Base-by-base conservation (phyloP, 371 early-diverging fungal species). In the Lichtheimia ramosa region DNA sequence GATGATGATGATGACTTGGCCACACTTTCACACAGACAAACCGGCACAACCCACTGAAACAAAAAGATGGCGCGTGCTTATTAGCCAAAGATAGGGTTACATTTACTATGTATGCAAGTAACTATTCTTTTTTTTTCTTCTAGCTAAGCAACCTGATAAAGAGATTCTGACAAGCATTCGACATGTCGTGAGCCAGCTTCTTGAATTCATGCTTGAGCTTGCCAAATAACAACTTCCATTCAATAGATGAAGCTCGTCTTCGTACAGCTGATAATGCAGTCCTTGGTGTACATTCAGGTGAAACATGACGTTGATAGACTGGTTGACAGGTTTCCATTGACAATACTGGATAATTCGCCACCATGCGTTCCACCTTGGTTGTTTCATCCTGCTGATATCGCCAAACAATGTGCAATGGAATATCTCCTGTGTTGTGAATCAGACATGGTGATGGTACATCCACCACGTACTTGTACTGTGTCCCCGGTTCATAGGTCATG, bases 401-500 rank as follows among this genome's bases (percentile, higher is more conserved):
- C 49, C 51, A 50, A 20, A 49, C 14, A 16, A 62, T 40, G 13
- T 16, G 20, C 6, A 56, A 56, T n/a, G 14, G 28, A 6, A 51
- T 39, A 39, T 62, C 62, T 2, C 49, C 41, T 2, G 34, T n/a
- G 27, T 43, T 51, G 24, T 62, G 24, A 6, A 62, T 34, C n/a
- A 62, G 51, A n/a, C 62, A 62, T 6, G 62, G 56, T n/a, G 62
- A 62, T 15, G 62, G 62, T 15, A 62, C 51, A 23, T 55, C 56
- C 3, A 53, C 62, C n/a, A 23, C 23, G 42, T 56, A 62, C 12
- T 42, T 54, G 41, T 21, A 39, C 14, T 39, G 58, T 14, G 52
- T 28, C 1, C 39, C 39, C 16, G 52, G 52, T 34, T 27, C 28
- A 16, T 52, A 52, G 3, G 39, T 27, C 52, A 52, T 52, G 28